These are phyloP conservation scores for Phenoliferia sp. DNA, from an alignment of 1,284 basidiomycete genomes.

Conservation along the genomic window DNA sequence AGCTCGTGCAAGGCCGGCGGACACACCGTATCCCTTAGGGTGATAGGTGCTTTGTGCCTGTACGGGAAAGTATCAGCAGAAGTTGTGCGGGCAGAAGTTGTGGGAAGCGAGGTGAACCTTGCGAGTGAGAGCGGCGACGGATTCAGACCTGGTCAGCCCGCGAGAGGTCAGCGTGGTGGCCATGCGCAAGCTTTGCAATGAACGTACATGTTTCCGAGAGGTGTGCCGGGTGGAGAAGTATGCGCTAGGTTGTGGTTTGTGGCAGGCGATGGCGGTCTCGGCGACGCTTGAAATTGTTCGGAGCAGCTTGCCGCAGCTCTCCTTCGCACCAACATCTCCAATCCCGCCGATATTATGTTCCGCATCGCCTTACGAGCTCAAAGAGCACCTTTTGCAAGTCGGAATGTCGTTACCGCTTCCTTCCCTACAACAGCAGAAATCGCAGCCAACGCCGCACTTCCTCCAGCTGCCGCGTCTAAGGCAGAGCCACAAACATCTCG, in stretches of 20 bases:
- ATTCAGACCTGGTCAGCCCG: neutral
- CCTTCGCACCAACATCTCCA: neutral
- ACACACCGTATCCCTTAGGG: slow-evolving; percentile 51
- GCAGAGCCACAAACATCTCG: slow-evolving; percentile 27
- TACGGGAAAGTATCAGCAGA: neutral
- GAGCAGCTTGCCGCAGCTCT: neutral
- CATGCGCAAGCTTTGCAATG: neutral
- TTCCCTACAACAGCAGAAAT: too few relatives aligned
- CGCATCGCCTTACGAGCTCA: neutral
- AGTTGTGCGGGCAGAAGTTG: neutral
- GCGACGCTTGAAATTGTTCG: neutral
- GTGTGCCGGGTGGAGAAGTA: too few relatives aligned
- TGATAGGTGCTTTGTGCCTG: slow-evolving; percentile 25
- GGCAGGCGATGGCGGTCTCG: too few relatives aligned
- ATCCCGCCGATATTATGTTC: neutral
- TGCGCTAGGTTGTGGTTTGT: too few relatives aligned
- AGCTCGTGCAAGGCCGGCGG: slow-evolving; percentile 77
- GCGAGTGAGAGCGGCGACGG: neutral
- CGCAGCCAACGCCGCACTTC: neutral
- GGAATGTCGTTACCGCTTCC: neutral
- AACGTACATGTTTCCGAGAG: neutral
- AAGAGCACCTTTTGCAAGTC: neutral
- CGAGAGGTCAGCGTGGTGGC: neutral
- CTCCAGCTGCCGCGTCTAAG: neutral
- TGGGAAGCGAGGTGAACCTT: neutral